These are phyloP conservation scores for Fusarium concolor DNA, from an alignment of 2,329 filamentous ascomycete genomes.

Conservation along the genomic window DNA sequence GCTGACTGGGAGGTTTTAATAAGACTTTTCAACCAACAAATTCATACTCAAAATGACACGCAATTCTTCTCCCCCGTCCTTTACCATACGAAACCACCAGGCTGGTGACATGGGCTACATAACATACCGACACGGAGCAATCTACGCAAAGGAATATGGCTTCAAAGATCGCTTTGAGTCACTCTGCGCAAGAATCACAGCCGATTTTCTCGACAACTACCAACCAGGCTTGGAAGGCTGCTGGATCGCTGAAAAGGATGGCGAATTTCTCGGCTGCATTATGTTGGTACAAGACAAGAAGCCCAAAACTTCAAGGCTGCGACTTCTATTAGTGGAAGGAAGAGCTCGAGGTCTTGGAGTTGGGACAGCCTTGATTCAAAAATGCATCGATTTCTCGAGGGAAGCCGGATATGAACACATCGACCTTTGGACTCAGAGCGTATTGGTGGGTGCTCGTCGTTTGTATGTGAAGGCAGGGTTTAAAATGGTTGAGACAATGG, in stretches of 20 bases:
- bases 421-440: constrained; percentile 3
- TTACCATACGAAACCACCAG: not conserved
- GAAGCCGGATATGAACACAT: not conserved
- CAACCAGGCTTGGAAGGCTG: not conserved
- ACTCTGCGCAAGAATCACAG: not conserved
- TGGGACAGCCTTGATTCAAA: not conserved
- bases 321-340: constrained; percentile 7
- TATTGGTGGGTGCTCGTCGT: not conserved
- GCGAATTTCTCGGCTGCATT: not conserved
- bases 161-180: constrained; percentile 2
- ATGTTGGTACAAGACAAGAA: constrained; percentile 8
- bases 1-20: too few species aligned
- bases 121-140: not conserved
- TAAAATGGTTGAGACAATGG: not conserved
- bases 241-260: constrained; percentile 5
- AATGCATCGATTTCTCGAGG: constrained; percentile 6
- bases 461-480: not conserved
- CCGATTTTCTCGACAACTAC: constrained; percentile 5
- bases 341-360: constrained; percentile 9
- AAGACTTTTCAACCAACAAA: not conserved
- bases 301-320: constrained; percentile 7
- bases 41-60: not conserved
- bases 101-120: constrained; percentile 14
- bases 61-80: not conserved
- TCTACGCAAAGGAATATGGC: constrained; percentile 1